A percentile compares a stretch with the other conserved stretches of the same genome.
Evolutionary conservation across 306 rosid species (phyloP).

Genomic region (Lablab purpureus): DNA sequence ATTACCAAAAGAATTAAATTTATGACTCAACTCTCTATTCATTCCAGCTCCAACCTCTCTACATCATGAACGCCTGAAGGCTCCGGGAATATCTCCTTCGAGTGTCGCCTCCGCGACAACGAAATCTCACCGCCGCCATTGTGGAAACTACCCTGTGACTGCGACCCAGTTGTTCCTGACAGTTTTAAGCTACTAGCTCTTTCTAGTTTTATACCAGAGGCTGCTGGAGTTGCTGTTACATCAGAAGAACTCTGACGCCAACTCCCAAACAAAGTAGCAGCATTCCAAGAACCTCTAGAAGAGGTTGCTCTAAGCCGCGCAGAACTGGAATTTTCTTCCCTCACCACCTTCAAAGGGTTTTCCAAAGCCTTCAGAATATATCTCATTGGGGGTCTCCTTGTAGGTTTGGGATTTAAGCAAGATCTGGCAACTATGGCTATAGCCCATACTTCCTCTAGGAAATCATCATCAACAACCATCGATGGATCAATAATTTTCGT

Average conservation of each 20-base stretch:
- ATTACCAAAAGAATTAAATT: constrained; percentile 63
- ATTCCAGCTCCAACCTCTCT: constrained; percentile 62
- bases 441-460: constrained; percentile 98
- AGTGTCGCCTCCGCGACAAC: constrained; percentile 70
- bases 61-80: constrained; percentile 70
- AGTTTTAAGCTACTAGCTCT: constrained; percentile 73
- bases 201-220: constrained; percentile 61
- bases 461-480: constrained; percentile 84
- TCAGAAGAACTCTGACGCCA: constrained; percentile 93
- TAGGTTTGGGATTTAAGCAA: constrained; percentile 87
- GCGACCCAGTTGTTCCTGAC: constrained; percentile 80
- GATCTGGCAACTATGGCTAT: constrained; percentile 95
- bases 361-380: constrained; percentile 91
- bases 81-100: constrained; percentile 83
- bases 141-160: constrained; percentile 73
- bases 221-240: constrained; percentile 57
- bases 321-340: constrained; percentile 84
- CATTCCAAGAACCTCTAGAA: constrained; percentile 94
- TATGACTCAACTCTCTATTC: constrained; percentile 46
- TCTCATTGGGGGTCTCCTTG: constrained; percentile 88
- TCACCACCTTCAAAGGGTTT: constrained; percentile 88
- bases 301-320: constrained; percentile 80
- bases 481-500: constrained; percentile 86
- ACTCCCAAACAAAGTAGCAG: constrained; percentile 90
- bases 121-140: constrained; percentile 68